Conservation (phyloP, 164 flowering plant genomes). For the Magnolia officinalis region DNA sequence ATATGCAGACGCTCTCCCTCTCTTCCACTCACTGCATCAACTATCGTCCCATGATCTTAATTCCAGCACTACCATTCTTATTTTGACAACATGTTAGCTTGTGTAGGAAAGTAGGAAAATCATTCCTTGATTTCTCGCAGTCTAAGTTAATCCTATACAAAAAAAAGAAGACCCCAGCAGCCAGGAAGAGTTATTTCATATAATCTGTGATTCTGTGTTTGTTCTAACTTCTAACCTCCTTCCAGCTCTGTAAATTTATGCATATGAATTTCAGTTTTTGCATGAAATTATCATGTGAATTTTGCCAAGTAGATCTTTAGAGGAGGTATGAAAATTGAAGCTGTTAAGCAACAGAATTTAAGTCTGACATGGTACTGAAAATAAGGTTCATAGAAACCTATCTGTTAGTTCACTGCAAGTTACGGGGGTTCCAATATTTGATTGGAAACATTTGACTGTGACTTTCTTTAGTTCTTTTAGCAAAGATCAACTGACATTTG, state of each 20-base stretch:
- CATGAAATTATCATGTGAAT: neutral
- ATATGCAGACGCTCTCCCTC: neutral
- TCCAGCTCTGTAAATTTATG: too few relatives aligned
- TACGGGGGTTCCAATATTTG: neutral
- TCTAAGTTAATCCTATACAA: neutral
- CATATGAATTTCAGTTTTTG: too few relatives aligned
- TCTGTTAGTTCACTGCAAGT: neutral
- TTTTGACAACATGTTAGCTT: too few relatives aligned
- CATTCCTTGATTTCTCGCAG: neutral
- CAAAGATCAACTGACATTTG: constrained; percentile 1
- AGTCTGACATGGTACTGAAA: neutral
- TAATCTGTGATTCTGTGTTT: too few relatives aligned
- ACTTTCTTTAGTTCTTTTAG: neutral
- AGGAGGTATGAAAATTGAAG: neutral
- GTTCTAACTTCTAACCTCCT: too few relatives aligned
- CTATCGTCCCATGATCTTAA: neutral
- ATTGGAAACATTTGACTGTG: neutral
- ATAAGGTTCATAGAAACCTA: neutral
- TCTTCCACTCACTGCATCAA: neutral
- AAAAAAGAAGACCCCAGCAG: too few relatives aligned
- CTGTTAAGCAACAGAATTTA: neutral
- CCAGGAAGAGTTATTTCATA: too few relatives aligned
- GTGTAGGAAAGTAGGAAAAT: neutral
- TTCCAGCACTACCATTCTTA: neutral
- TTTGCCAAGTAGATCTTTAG: neutral